phyloP scores from a whole-genome alignment of 805 yeast species.

The Trichomonascus vanleenenianus region DNA sequence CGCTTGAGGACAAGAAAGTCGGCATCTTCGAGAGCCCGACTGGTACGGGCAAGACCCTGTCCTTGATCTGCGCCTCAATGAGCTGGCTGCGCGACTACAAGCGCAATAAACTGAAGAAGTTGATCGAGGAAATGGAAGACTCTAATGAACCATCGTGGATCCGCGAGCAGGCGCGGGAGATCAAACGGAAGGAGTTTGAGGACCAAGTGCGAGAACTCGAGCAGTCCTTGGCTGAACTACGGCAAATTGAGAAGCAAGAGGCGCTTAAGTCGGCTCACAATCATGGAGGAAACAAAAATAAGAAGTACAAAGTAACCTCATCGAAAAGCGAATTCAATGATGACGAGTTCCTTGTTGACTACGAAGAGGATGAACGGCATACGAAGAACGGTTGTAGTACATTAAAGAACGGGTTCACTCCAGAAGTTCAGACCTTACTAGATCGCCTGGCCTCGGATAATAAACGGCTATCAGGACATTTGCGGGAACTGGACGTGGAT shows the following conservation, averaged over 20 bases:
- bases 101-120: conserved; percentile 16
- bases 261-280: conserved; percentile 7
- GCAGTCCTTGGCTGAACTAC: conserved; percentile 11
- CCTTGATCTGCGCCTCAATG: conserved; percentile 76
- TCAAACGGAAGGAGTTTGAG: conserved; percentile 15
- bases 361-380: conserved; percentile 29
- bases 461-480: background rate
- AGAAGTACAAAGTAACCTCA: conserved; percentile 12
- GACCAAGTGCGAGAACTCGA: conserved; percentile 21
- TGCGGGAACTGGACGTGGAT: conserved; percentile 3
- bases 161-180: conserved; percentile 31
- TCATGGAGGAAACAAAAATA: conserved; percentile 8
- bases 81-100: conserved; percentile 67
- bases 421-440: conserved; percentile 44
- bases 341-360: conserved; percentile 26
- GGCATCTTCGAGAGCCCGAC: conserved; percentile 91
- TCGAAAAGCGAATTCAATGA: conserved; percentile 2
- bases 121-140: conserved; percentile 16
- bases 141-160: conserved; percentile 72
- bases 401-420: conserved; percentile 19
- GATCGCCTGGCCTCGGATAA: conserved; percentile 28
- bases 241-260: conserved; percentile 13
- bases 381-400: conserved; percentile 21
- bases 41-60: conserved; percentile 74
- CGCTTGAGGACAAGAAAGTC: conserved; percentile 49